Evolutionary conservation across 176 grass and related monocot species (phyloP).

Genomic region (Musa itinerans): DNA sequence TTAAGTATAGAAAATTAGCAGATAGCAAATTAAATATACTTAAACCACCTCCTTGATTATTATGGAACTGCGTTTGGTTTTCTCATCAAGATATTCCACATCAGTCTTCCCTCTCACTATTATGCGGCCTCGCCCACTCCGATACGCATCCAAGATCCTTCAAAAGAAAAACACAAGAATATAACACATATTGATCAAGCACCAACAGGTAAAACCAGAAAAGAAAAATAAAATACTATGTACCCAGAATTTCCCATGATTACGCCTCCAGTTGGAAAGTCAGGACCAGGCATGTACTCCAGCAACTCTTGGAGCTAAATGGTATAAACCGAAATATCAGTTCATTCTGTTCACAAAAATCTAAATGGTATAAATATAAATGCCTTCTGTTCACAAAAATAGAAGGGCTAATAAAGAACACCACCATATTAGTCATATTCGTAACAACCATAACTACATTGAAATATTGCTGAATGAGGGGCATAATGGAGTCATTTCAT

Average conservation of each 20-base stretch:
- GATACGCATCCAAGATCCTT: constrained; percentile 92
- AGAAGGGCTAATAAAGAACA: too few relatives aligned
- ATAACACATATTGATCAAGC: constrained; percentile 16
- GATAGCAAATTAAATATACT: constrained; percentile 5
- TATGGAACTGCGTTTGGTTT: constrained; percentile 65
- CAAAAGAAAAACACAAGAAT: constrained; percentile 20
- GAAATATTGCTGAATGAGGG: too few relatives aligned
- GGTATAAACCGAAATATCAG: constrained; percentile 21
- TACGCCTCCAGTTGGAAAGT: constrained; percentile 93
- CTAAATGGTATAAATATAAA: too few relatives aligned
- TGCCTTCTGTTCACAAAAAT: too few relatives aligned
- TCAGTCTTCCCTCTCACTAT: constrained; percentile 89
- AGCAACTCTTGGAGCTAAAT: constrained; percentile 86
- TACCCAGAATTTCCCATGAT: constrained; percentile 86
- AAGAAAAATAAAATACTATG: constrained; percentile 9
- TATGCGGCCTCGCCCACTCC: constrained; percentile 64
- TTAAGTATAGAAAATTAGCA: not conserved
- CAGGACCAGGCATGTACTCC: constrained; percentile 93
- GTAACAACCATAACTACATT: too few relatives aligned
- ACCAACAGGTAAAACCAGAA: constrained; percentile 17
- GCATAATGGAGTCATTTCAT: too few relatives aligned
- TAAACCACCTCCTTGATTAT: constrained; percentile 85
- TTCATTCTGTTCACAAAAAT: not conserved
- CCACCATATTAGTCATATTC: too few relatives aligned
- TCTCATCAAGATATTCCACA: constrained; percentile 63